Percentiles rank a stretch among this genome's conserved stretches.
Conservation (phyloP, 2,329 filamentous ascomycete genomes). For the Daldinia sp. region DNA sequence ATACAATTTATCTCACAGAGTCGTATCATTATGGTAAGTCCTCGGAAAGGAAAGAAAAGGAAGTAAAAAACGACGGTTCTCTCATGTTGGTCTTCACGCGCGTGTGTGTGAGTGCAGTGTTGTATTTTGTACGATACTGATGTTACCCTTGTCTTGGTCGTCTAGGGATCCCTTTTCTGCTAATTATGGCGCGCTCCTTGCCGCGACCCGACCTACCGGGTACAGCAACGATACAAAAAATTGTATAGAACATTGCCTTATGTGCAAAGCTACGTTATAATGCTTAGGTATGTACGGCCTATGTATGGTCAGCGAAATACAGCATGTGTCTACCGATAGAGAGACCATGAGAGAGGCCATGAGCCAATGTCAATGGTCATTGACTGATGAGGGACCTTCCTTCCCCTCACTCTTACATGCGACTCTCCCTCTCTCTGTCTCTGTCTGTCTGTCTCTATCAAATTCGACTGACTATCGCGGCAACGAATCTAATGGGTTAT, state of each 20-base stretch:
- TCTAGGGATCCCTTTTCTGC: slow-evolving; percentile 32
- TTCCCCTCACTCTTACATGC: background rate
- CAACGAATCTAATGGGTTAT: slow-evolving; percentile 1
- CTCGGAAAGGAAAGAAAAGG: background rate
- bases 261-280: slow-evolving; percentile 24
- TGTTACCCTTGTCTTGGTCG: slow-evolving; percentile 26
- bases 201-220: slow-evolving; percentile 41
- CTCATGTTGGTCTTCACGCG: slow-evolving; percentile 13
- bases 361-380: background rate
- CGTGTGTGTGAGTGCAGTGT: slow-evolving; percentile 19
- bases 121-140: slow-evolving; percentile 32
- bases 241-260: slow-evolving; percentile 2
- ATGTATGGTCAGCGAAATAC: slow-evolving; percentile 16
- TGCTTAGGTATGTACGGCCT: slow-evolving; percentile 10
- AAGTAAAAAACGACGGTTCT: slow-evolving; percentile 1
- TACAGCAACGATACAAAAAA: slow-evolving; percentile 26
- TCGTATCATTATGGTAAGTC: background rate
- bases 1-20: background rate
- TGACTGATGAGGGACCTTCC: background rate
- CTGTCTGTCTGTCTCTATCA: background rate
- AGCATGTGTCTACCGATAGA: slow-evolving; percentile 5
- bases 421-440: background rate
- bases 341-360: background rate
- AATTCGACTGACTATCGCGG: background rate
- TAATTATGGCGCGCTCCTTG: slow-evolving; percentile 42